Conservation (phyloP, 2,329 filamentous ascomycete genomes). For the Mycogone perniciosa region DNA sequence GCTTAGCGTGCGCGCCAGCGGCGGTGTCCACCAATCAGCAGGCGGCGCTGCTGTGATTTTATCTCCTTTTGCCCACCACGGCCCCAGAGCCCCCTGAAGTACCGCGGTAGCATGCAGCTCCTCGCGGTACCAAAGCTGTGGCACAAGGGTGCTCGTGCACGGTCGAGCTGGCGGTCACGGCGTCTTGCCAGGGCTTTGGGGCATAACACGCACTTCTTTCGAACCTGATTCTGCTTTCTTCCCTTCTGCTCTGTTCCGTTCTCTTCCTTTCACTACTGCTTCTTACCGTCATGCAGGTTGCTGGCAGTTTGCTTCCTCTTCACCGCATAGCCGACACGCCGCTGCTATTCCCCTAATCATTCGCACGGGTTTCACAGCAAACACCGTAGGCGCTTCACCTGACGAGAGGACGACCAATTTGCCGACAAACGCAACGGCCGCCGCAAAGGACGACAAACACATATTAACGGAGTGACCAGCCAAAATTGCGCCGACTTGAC, state of each 20-base stretch:
- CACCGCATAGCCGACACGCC: not conserved
- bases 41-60: slow-evolving; percentile 26
- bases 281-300: not conserved
- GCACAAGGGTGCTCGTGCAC: slow-evolving; percentile 8
- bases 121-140: slow-evolving; percentile 18
- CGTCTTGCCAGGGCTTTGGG: slow-evolving; percentile 3
- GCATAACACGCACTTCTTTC: slow-evolving; percentile 1
- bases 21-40: slow-evolving; percentile 33
- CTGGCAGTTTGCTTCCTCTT: not conserved
- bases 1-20: slow-evolving; percentile 32
- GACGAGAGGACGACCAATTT: too few species aligned
- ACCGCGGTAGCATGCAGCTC: slow-evolving; percentile 26
- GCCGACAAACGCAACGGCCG: too few species aligned
- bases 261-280: slow-evolving; percentile 1
- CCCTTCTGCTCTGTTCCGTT: slow-evolving; percentile 1
- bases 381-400: too few species aligned
- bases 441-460: too few species aligned
- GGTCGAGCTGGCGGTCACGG: slow-evolving; percentile 13
- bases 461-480: too few species aligned
- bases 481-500: too few species aligned
- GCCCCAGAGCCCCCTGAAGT: slow-evolving; percentile 34
- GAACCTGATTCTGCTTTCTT: not conserved
- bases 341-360: too few species aligned
- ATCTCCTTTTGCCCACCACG: slow-evolving; percentile 32
- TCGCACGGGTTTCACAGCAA: not conserved